Evolutionary conservation across 2,329 filamentous ascomycete species (phyloP).

Genomic region (Trichoderma asperellum): DNA sequence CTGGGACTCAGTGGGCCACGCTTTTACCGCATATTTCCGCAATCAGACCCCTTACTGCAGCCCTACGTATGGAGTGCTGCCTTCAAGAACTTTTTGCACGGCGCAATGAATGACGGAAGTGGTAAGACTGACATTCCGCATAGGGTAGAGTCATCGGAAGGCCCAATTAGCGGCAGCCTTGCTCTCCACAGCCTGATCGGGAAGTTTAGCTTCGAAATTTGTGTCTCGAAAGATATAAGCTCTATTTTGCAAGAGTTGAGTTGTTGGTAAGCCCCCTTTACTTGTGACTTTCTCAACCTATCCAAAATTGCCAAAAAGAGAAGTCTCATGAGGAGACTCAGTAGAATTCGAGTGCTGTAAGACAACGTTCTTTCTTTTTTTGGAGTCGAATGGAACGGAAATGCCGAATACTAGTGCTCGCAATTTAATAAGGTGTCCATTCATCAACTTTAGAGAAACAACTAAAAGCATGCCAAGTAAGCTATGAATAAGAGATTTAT

Average conservation of each 20-base stretch:
- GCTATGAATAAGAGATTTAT: not conserved
- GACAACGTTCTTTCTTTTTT: not conserved
- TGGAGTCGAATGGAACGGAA: not conserved
- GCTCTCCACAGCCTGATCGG: not conserved
- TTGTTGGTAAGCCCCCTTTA: not conserved
- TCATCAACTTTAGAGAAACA: not conserved
- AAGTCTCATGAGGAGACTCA: not conserved
- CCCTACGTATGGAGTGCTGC: not conserved
- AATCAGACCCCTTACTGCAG: not conserved
- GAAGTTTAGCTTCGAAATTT: slow-evolving; percentile 10
- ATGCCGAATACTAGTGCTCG: not conserved
- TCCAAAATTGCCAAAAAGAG: not conserved
- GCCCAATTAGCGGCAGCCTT: not conserved
- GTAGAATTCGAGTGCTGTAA: not conserved
- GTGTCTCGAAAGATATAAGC: not conserved
- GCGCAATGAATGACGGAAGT: not conserved
- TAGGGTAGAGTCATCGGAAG: not conserved
- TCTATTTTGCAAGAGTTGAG: not conserved
- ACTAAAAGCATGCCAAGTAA: not conserved
- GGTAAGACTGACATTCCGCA: not conserved
- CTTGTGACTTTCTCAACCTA: not conserved
- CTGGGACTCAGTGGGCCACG: not conserved
- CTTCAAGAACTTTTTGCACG: not conserved
- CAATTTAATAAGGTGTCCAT: not conserved
- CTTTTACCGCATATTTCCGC: not conserved